Base-by-base conservation (phyloP, 1,139 yeast genomes). In the Candida gigantensis region DNA sequence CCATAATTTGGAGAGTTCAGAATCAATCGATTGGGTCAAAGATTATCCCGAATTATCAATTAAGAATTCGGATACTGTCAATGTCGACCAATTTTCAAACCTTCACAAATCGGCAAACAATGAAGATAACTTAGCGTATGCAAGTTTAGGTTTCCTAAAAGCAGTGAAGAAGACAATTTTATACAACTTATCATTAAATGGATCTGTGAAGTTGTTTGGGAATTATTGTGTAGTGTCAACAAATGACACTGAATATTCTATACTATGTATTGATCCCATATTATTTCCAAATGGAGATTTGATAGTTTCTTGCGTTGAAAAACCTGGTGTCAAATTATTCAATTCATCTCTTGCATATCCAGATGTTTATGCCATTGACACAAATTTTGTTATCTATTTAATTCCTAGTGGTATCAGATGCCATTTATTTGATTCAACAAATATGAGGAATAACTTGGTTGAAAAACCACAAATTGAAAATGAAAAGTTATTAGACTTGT, bases 391-490 rank as follows among this genome's bases (percentile, higher is more conserved):
- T 6, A 59, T 85, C 1, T 83, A 84, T 47, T 53, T 86, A 34
- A 77, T 83, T 5, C 96, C 95, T 0, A 79, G 89, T 9, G 94
- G 90, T 0, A 79, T 84, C 12, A 62, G 89, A 37, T 85, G 87
- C 36, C 81, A 78, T 44, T 62, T 82, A 26, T 68, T 57, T 37
- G 78, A 81, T 24, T 28, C 43, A 1, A 31, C 36, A 9, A 41
- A 39, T 20, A 30, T 47, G 8, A 21, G 30, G 17, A 41, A 39
- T 18, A 48, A 48, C 20, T 37, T 44, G 11, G 38, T 47, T 23
- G 42, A 41, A 2, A 35, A 33, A 16, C 41, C 40, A 11, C 35
- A 30, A 19, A 34, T 26, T 8, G 45, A 70, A 26, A 79, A 79
- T 48, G 74, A 70, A 4, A 65, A 65, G 16, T 57, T 85, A 6